Base-by-base conservation (phyloP, 2,329 filamentous ascomycete species). In the Huntiella omanensis region DNA sequence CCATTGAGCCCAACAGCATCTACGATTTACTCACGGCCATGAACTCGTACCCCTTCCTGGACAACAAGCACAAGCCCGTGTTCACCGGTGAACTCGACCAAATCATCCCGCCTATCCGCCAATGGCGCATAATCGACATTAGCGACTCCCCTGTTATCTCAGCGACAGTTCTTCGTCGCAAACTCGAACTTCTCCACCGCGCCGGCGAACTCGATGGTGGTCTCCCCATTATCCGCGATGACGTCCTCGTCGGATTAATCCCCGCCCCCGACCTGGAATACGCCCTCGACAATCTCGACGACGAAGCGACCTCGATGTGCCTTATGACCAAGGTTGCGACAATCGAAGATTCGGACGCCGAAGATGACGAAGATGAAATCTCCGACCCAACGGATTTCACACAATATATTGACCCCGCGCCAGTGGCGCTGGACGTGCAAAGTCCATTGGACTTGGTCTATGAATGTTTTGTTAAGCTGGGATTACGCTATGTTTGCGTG, bases 41-140 rank as follows among this genome's bases (percentile, higher is more conserved):
- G 81, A 96, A 98, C 61, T 82, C 84, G 2, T 98, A 96, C 53
- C 91, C 91, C 0, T 95, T 92, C 64, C 72, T 98, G n/a, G 86
- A 94, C 62, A 93, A 92, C 63, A 96, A 95, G 60, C 75, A 87
- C 51, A 86, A 92, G 54, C 87, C 88, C 1, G 70, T 92, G 13
- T 94, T 95, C 59, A 93, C 87, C 1, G 80, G 82, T 1, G 82
- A 92, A 46, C 70, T 98, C 1, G 82, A 78, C 11, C 88, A 94
- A 52, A 91, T 98, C 47, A 80, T 88, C 0, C 77, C 83, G 2
- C 77, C 79, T 4, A 66, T 83, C 3, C 78, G 83, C 11, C 73
- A 72, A 43, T 77, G 86, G 57, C 74, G 86, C 45, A 67, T 87
- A 47, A 95, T 98, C 53, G 88, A 98, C 58, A 87, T 96, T 47